phyloP scores from a whole-genome alignment of 1,284 basidiomycete species.

The Gymnopus androsaceus region DNA sequence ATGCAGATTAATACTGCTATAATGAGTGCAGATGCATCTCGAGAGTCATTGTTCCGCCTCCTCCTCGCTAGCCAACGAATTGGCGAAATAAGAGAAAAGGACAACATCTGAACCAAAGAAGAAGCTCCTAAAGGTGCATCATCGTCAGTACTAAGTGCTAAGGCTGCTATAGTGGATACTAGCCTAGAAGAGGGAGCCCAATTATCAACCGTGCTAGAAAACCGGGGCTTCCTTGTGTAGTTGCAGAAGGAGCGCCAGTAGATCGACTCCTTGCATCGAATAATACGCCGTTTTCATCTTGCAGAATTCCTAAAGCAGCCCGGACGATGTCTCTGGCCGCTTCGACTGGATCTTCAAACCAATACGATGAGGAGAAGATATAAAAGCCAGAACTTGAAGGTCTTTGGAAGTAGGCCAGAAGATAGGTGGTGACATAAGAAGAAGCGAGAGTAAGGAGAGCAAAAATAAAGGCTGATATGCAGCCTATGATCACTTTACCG shows the following conservation, averaged over 20 bases:
- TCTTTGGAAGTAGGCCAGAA: conserved; percentile 57
- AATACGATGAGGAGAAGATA: conserved; percentile 42
- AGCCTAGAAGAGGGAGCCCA: conserved; percentile 74
- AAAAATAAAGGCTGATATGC: conserved; percentile 67
- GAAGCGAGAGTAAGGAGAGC: conserved; percentile 66
- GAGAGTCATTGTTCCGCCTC: conserved; percentile 49
- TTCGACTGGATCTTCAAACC: conserved; percentile 58
- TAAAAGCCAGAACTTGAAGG: conserved; percentile 36
- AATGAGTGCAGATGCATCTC: conserved; percentile 65
- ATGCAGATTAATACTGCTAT: conserved; percentile 63
- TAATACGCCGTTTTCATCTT: conserved; percentile 49
- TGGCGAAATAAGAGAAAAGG: conserved; percentile 60
- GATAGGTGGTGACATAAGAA: conserved; percentile 71
- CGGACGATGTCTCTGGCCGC: conserved; percentile 64
- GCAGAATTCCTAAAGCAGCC: conserved; percentile 63
- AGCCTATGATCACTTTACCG: conserved; percentile 61
- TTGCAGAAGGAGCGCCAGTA: conserved; percentile 16
- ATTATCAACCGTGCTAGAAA: conserved; percentile 59
- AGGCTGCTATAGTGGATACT: no score
- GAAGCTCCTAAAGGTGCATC: conserved; percentile 32
- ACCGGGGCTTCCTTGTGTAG: conserved; percentile 25
- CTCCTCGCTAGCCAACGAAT: conserved; percentile 65
- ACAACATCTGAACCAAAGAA: conserved; percentile 70
- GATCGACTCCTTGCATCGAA: conserved; percentile 8
- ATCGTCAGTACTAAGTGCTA: no score